Evolutionary conservation across 805 yeast species (phyloP), one percentile per base, ranked within the genome.

Genomic region (Candida silvicultrix): DNA sequence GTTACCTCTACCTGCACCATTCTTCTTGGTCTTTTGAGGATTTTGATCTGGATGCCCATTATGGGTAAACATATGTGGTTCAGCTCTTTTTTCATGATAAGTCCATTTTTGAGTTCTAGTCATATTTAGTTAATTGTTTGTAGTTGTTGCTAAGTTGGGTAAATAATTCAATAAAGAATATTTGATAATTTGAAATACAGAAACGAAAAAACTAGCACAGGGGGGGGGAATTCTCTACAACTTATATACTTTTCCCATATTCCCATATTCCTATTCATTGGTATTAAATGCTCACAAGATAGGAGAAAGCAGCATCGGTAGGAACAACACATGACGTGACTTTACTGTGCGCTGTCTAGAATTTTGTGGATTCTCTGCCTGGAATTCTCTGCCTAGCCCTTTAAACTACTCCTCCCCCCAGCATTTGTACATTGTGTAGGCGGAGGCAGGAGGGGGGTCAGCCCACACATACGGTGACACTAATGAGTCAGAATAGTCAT

Each of bases 1-100:
- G 59, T 89, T 89, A 53, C 82, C 83, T 56, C 80, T 81, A 41
- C 97, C 97, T 31, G 83, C 84, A 42, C 97, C 97, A 48, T 75
- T 75, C 63, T 86, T 88, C 77, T 88, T 88, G 46, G 85, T 78
- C 57, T 80, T 78, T 59, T 80, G 81, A 45, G 96, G 96, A 51
- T 83, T 80, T 45, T 79, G 74, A 56, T 84, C 81, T 49, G 65
- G 64, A 58, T 75, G 75, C 18, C 95, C 95, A 57, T 78, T 77
- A 62, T 84, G 90, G 46, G 90, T 83, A 64, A 89, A 89, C 78
- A 78, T 88, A 60, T 78, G 81, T 45, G 89, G 78, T 48, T 76
- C 75, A 38, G 77, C 69, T 50, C 73, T 73, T 36, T 72, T 63
- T 66, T 83, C 89, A 59, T 80, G 84, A 23, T 63, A 45, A 22